Evolutionary conservation across 192 early-diverging fungal genomes (phyloP), one percentile per base, ranked within the genome.

Genomic region (Irineochytrium annulatum): DNA sequence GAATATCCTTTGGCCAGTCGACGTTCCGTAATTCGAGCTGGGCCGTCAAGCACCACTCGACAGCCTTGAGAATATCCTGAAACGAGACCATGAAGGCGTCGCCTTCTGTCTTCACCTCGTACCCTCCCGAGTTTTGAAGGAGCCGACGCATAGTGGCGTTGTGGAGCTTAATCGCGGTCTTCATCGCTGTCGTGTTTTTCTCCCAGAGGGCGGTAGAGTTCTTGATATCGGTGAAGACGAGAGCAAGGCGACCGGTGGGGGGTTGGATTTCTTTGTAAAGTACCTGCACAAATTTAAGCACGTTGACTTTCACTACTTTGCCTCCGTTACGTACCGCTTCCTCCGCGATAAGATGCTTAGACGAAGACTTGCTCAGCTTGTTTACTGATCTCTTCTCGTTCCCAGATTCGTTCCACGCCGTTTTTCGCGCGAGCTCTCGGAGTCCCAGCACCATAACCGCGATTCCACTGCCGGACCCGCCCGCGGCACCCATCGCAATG

Each of bases 41-140:
- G 13, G 90, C 91, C 6, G 87, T 86, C 59, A 95, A 74, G 57
- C 90, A 91, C 91, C 91, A 95, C 19, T 91, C 74, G 57, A 93
- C 64, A 1, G 93, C 93, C 32, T 84, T 79, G 0, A 85, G 76
- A 0, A 91, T 83, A 27, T 86, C 87, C 8, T 88, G 87, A 65
- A 95, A 95, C 52, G 85, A 89, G 20, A 92, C 91, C 88, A 95
- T 95, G 63, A 95, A 89, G 17, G 91, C 91, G 62, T 95, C 93
- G 46, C 93, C 93, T 74, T 95, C 93, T 0, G 91, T 95, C 66
- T 95, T 95, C 41, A 95, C 93, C 62, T 95, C 93, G 59, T 95
- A 95, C 19, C 93, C 93, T 33, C 91, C 90, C 44, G 88, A 85
- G 24, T 79, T 80, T 46, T 88, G 83, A 30, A 95, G 73, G 43